Percentiles rank a stretch among this genome's conserved stretches.
Evolutionary conservation across 768 basidiomycete species (phyloP).

Genomic region (Inosperma sp.): DNA sequence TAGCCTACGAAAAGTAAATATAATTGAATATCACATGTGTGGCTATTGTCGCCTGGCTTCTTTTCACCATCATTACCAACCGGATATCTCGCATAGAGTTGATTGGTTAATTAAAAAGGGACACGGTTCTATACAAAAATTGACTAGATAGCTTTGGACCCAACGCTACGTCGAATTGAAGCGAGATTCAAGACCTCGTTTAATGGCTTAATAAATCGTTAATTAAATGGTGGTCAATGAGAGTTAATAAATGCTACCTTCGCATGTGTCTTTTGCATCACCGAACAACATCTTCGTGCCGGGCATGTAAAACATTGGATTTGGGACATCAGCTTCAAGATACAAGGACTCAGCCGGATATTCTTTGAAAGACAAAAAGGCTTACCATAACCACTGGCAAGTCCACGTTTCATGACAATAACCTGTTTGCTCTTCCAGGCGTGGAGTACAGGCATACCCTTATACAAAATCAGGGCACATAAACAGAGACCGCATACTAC

Average conservation of each 20-base stretch:
- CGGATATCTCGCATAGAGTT: too few species aligned
- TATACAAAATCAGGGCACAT: neutral
- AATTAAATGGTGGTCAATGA: too few species aligned
- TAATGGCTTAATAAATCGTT: too few species aligned
- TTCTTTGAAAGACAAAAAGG: constrained; percentile 6
- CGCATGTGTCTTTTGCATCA: constrained; percentile 87
- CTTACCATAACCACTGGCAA: constrained; percentile 83
- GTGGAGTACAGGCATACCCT: constrained; percentile 88
- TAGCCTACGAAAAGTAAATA: too few species aligned
- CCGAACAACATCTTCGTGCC: constrained; percentile 90
- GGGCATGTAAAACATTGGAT: constrained; percentile 92
- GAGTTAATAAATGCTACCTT: constrained; percentile 67
- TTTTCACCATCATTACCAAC: too few species aligned
- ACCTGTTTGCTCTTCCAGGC: constrained; percentile 94
- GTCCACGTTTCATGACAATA: constrained; percentile 88
- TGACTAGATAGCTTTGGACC: too few species aligned
- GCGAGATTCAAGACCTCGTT: constrained; percentile 6
- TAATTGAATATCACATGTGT: too few species aligned
- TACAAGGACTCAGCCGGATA: constrained; percentile 6
- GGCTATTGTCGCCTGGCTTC: too few species aligned
- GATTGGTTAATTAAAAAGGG: too few species aligned
- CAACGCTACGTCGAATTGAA: too few species aligned
- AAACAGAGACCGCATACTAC: constrained; percentile 9
- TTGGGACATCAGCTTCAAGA: constrained; percentile 75
- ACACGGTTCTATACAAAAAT: too few species aligned